Evolutionary conservation across 495 filamentous ascomycete genomes (phyloP).

Genomic region (Daldinia vernicosa): DNA sequence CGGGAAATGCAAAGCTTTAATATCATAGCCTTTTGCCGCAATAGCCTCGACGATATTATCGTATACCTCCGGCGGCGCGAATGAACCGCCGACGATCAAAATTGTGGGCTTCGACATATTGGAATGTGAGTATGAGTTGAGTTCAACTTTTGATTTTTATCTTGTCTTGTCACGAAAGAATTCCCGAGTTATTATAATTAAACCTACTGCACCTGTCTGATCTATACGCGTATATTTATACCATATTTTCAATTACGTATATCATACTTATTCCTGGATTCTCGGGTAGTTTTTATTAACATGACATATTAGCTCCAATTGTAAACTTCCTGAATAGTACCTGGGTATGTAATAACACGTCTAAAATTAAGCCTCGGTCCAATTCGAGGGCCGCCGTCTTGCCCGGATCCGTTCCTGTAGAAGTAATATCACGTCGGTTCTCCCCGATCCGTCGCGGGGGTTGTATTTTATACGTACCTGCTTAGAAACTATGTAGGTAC

Average conservation of each 20-base stretch:
- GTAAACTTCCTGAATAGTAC: no score
- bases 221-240: no score
- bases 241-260: no score
- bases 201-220: background rate
- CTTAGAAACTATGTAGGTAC: background rate
- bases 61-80: slow-evolving; percentile 46
- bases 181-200: background rate
- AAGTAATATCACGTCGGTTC: slow-evolving; percentile 9
- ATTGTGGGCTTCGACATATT: slow-evolving; percentile 50
- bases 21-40: slow-evolving; percentile 40
- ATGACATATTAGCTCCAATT: background rate
- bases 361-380: background rate
- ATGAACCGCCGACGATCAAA: slow-evolving; percentile 54
- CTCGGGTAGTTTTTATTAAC: background rate
- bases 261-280: no score
- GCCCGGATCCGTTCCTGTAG: background rate
- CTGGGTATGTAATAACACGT: background rate
- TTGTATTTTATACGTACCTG: no score
- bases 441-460: background rate
- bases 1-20: slow-evolving; percentile 33
- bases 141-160: background rate
- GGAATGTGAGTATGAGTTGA: background rate
- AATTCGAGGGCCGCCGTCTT: background rate
- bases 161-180: background rate
- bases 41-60: slow-evolving; percentile 41